Base-by-base conservation (phyloP, 2,329 filamentous ascomycete genomes). In the Erysiphe pulchra region DNA sequence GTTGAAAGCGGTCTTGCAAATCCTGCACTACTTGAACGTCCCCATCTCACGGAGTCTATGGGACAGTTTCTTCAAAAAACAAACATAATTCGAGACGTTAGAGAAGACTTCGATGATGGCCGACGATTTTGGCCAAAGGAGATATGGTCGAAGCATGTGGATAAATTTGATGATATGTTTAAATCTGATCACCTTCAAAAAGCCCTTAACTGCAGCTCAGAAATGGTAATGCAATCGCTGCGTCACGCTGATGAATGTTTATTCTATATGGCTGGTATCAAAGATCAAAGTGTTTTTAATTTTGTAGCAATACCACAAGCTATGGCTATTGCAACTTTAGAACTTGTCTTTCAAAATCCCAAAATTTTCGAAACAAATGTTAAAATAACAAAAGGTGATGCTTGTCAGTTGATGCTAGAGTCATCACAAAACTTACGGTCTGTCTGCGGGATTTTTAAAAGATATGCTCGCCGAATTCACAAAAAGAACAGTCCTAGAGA, bases 211-310 rank as follows among this genome's bases (percentile, higher is more conserved):
- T 92, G 83, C 65, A 77, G 78, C 54, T 92, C 87, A 1, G 84
- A 94, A 57, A 93, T 98, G 86, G 77, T 95, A 7, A 68, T 95
- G 48, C 84, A 90, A 55, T 83, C 87, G 5, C 68, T 98, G 39
- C 75, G 77, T 57, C 81, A 92, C 53, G 80, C 73, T 4, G 85
- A 94, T 51, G 85, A 95, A 58, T 95, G 87, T 59, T 64, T 98
- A n/a, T 94, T 86, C 67, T 98, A 95, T 65, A 84, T 98, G 66
- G 87, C 87, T 5, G 90, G 82, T 42, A 75, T 98, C 51, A 78
- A 79, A 53, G 90, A 98, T 59, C 90, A 98, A 65, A 92, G 84
- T 59, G 84, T 93, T 24, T 98, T 98, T 74, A 98, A 98, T 70
- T 98, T 98, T 61, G 85, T 85, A 42, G 87, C 87, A 47, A 98